These are phyloP conservation scores for Lagerstroemia speciosa DNA, from an alignment of 345 rosid species.

Conservation along the genomic window DNA sequence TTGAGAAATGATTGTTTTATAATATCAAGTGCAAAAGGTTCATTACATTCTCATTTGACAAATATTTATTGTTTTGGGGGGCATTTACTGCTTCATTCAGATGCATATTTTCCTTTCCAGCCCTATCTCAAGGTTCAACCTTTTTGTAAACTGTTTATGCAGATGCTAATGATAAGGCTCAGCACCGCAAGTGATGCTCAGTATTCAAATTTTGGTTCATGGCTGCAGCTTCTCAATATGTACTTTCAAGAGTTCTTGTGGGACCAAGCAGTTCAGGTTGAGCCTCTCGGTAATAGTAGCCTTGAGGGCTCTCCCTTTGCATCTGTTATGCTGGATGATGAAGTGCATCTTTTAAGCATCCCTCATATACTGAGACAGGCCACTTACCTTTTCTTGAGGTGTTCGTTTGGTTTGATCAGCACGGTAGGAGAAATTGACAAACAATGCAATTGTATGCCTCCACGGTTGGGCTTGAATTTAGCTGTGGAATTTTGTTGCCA, in stretches of 20 bases:
- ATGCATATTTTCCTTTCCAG: not conserved
- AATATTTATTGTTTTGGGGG: not conserved
- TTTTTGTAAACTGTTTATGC: constrained; percentile 39
- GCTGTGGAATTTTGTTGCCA: constrained; percentile 23
- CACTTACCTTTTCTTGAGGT: constrained; percentile 58
- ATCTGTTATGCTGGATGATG: constrained; percentile 29
- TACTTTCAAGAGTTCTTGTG: constrained; percentile 49
- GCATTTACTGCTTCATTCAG: too few species aligned
- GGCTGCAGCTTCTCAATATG: constrained; percentile 64
- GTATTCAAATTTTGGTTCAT: constrained; percentile 31
- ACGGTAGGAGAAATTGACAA: constrained; percentile 23
- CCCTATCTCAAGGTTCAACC: not conserved
- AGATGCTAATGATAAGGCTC: constrained; percentile 79
- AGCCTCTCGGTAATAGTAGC: constrained; percentile 27
- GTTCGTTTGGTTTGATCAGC: constrained; percentile 49
- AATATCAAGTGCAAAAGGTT: not conserved
- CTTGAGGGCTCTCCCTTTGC: constrained; percentile 79
- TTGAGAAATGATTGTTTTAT: too few species aligned
- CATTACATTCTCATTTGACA: not conserved
- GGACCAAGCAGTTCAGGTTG: constrained; percentile 21
- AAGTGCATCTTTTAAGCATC: constrained; percentile 19
- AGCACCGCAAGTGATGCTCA: constrained; percentile 36
- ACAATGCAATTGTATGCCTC: constrained; percentile 23
- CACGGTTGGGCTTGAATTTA: constrained; percentile 15
- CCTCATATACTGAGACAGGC: constrained; percentile 58